Conservation (phyloP, 2,329 filamentous ascomycete genomes). For the Thermothelomyces thermophilus region DNA sequence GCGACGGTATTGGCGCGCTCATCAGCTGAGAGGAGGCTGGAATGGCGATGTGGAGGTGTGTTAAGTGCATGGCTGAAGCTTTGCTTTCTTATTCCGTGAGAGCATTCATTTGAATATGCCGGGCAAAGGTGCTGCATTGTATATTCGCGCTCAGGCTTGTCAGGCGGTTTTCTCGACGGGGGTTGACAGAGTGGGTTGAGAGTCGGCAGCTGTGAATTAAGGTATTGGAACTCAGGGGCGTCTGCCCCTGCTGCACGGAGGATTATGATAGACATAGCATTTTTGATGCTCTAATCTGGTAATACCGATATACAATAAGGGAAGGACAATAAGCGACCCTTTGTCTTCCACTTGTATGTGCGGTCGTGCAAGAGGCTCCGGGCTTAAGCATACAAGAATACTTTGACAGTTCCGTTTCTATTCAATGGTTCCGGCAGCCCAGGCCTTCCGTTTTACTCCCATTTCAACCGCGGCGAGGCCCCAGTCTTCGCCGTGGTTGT, state of each 20-base stretch:
- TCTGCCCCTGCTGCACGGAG: constrained; percentile 16
- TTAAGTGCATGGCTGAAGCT: background rate
- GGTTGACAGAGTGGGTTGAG: background rate
- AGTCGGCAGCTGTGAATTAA: background rate
- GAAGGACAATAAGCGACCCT: constrained; percentile 12
- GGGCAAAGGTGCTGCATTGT: constrained; percentile 1
- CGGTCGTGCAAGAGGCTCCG: no score
- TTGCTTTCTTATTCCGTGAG: background rate
- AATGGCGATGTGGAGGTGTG: background rate
- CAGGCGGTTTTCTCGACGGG: background rate
- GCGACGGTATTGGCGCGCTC: constrained; percentile 42
- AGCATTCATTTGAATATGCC: constrained; percentile 2
- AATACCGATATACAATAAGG: constrained; percentile 22
- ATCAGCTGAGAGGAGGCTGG: constrained; percentile 32
- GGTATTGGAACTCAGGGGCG: background rate
- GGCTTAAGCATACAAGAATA: background rate
- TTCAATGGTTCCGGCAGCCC: constrained; percentile 64
- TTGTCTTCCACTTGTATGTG: background rate
- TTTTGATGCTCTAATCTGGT: constrained; percentile 26
- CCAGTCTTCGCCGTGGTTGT: constrained; percentile 98
- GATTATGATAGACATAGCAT: constrained; percentile 27
- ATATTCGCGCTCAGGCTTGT: constrained; percentile 3
- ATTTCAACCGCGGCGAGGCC: constrained; percentile 90
- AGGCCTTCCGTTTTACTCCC: constrained; percentile 77
- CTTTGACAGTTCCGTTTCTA: constrained; percentile 17